Evolutionary conservation across 345 rosid species (phyloP), one percentile per base, ranked within the genome.

Genomic region (Eutrema yunnanense): DNA sequence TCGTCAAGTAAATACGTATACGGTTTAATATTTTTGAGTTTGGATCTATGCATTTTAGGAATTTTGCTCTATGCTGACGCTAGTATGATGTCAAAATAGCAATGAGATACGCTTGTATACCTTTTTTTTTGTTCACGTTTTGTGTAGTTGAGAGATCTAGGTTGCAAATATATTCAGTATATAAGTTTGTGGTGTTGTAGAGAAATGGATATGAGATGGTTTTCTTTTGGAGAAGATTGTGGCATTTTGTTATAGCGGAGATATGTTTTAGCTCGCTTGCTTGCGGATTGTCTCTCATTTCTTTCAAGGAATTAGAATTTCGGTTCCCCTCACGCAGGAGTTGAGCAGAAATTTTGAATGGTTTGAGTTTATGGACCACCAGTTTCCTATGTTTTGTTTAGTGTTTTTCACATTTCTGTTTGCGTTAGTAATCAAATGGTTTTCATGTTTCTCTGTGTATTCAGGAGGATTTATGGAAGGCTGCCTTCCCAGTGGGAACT

Each of bases 391-490:
- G 30, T 55, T 55, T 33, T 22, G 11, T 16, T 16, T 16, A 16
- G 10, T 27, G 34, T 22, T 41, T 9, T 37, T 32, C 14, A 38
- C 48, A 27, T n/a, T 30, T 61, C 49, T 61, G 22, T 32, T 55
- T 55, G 26, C n/a, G 58, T 53, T 53, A 30, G 19, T 54, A 54
- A 54, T 30, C 10, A 6, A 54, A 55, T 33, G 40, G 60, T 30
- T 62, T 62, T 43, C 41, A 54, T 55, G 73, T 12, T 57, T 69
- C 9, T 57, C 42, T 72, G 9, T 79, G 14, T 48, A 10, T 82
- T 68, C 78, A 94, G 97, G 95, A 91, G 80, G 98, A 91, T 73
- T 67, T 94, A 27, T 94, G 98, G 98, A 89, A 79, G 82, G 81
- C 55, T 46, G 87, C 80, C 30, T 89, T 89, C 67, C 91, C 96